Base-by-base conservation (phyloP, 371 early-diverging fungal genomes). In the Mortierella sp. region DNA sequence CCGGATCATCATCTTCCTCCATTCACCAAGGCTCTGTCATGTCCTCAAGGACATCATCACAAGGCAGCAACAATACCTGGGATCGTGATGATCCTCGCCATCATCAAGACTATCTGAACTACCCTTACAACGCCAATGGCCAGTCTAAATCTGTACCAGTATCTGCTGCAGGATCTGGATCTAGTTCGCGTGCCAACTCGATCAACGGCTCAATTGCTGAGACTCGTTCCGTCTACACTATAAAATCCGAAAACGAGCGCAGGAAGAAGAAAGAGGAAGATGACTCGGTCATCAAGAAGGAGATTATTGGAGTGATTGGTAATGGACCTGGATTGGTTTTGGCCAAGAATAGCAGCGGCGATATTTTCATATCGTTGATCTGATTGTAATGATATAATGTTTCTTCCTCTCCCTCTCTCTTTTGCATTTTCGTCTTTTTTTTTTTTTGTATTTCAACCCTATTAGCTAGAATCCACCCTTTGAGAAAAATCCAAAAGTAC, bases 261-360 rank as follows among this genome's bases (percentile, higher is more conserved):
- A 34, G 40, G 61, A 70, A 70, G 68, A 76, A 71, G 65, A 60
- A 61, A 9, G 76, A 70, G 8, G 75, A 80, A 8, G 61, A 71
- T 28, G 69, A 70, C 23, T 55, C 54, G 32, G 42, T 61, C 3
- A 51, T 62, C 19, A 75, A 72, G 1, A 71, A 66, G 15, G 81
- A 80, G 63, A n/a, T 80, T 28, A 80, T 80, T 65, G 81, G 81
- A 6, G 64, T 61, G 6, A 68, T 80, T 53, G 81, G 81, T 2
- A 57, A 75, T 29, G 81, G 81, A 6, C 0, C 61, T 37, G 81
- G 81, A 0, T 35, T 80, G 57, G 40, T 80, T 45, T 64, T 80
- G 68, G 71, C 43, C 66, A 80, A 80, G 75, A 80, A 80, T 69
- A 68, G 69, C 37, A 75, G 75, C 61, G 81, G 81, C 2, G 75